Base-by-base conservation (phyloP, 352 stramenopile genomes). In the Phytophthora kernoviae region DNA sequence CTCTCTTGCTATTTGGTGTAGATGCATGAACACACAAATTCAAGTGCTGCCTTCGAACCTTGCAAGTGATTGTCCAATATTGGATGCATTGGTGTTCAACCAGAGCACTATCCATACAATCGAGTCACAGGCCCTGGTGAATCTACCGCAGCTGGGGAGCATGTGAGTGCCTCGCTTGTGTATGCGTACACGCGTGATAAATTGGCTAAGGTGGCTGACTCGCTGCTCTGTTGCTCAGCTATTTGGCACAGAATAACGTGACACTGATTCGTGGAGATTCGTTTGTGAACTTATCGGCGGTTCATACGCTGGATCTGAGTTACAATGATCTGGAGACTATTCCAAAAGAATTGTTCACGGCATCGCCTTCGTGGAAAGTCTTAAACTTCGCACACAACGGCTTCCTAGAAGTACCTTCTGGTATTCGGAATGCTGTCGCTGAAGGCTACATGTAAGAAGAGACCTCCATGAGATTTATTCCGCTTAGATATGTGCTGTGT, bases 241-340 rank as follows among this genome's bases (percentile, higher is more conserved):
- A 74, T 50, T 24, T 88, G 14, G 65, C 70, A 14, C 46, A 69
- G 20, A 81, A 79, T 48, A 82, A 84, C 21, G 55, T 88, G 32
- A 79, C 73, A 7, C 34, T 48, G 40, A 58, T 88, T 26, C 68
- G 65, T 26, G 42, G 30, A 11, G 73, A 80, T 34, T 75, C 73
- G n/a, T 73, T 90, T 5, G 47, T 48, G 40, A 83, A 87, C 21
- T 51, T 88, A 15, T 58, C 79, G 2, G 56, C 70, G 32, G 51
- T 88, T 11, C 65, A 85, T 53, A 87, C 77, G 17, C 63, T 91
- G 4, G 73, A 88, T 36, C 21, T 88, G 53, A 87, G 77, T 32
- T 68, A 62, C 58, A 91, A 91, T 43, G 68, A 75, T 24, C 66
- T 90, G 11, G 54, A 69, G 15, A 48, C 21, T 9, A 55, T 90